Base-by-base conservation (phyloP, 2,329 filamentous ascomycete genomes). In the Fusarium luffae region DNA sequence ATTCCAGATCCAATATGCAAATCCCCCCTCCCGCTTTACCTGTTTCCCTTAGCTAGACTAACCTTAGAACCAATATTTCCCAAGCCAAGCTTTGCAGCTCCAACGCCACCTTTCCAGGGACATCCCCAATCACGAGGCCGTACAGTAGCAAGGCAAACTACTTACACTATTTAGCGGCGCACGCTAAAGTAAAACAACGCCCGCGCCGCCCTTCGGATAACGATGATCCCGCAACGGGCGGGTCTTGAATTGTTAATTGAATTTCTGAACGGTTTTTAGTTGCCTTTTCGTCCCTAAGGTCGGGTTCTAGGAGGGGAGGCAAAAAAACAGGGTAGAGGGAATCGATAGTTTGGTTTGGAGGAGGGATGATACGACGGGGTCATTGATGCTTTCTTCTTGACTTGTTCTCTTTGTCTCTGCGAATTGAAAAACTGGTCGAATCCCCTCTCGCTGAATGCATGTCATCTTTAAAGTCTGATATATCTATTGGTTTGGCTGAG, bases 51-150 rank as follows among this genome's bases (percentile, higher is more conserved):
- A 28, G 34, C 37, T 14, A 30, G 13, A 30, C 28, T 23, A 48
- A 37, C 34, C 10, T 37, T 37, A n/a, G 34, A 41, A 44, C 48
- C 63, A 66, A 61, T 66, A 66, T 54, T 66, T 48, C 44, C 30
- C 37, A 66, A 59, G 51, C 56, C 42, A 48, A 63, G 59, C 54
- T 58, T 61, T 23, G 43, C 63, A 66, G 63, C 69, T 59, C 52
- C 52, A 54, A 59, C 70, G 70, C 70, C 68, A 72, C 70, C 25
- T 59, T 66, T 47, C 41, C 63, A 70, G 61, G 61, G 34, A 18
- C 16, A 10, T 23, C 42, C 27, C 72, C 66, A 74, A 74, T 74
- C 68, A 74, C 51, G 47, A 58, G 23, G 28, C 9, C 6, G 23
- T 25, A 25, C 23, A 25, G 23, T 27, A 41, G 50, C 40, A 47